A percentile compares a stretch with the other conserved stretches of the same genome.
Conservation (phyloP, 352 stramenopile genomes). For the Globisporangium solare region DNA sequence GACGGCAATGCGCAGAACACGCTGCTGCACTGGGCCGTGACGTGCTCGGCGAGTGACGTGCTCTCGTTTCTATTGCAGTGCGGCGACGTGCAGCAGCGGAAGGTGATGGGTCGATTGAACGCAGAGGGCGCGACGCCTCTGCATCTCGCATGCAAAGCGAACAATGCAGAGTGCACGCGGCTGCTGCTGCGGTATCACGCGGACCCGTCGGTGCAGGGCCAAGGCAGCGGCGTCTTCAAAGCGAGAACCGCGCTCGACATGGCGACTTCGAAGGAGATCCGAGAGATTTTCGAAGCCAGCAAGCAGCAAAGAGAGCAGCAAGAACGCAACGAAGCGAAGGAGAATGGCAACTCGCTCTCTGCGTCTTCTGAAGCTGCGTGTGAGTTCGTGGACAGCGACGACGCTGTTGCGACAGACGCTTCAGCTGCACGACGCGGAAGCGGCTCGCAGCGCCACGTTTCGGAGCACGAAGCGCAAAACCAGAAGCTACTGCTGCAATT, state of each 20-base stretch:
- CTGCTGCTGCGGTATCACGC: constrained; percentile 45
- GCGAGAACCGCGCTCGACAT: constrained; percentile 55
- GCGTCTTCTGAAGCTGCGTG: background rate
- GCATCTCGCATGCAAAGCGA: constrained; percentile 59
- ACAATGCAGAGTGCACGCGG: constrained; percentile 46
- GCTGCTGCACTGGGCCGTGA: constrained; percentile 76
- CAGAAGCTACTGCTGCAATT: constrained; percentile 49
- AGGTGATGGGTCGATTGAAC: constrained; percentile 53
- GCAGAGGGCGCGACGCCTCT: constrained; percentile 71
- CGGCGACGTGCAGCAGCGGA: constrained; percentile 26
- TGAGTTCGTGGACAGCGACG: constrained; percentile 17
- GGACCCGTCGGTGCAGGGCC: constrained; percentile 33
- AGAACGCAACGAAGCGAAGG: background rate
- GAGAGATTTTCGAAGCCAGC: constrained; percentile 24
- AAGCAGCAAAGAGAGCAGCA: background rate
- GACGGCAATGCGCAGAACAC: constrained; percentile 57
- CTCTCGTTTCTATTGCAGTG: constrained; percentile 39
- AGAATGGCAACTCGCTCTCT: background rate
- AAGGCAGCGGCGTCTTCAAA: constrained; percentile 39
- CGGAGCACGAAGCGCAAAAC: constrained; percentile 17
- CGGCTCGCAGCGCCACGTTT: constrained; percentile 1
- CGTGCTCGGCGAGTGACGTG: constrained; percentile 59
- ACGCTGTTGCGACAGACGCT: background rate
- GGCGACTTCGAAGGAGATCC: constrained; percentile 42
- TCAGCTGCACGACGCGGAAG: background rate